Evolutionary conservation across 2,329 filamentous ascomycete species (phyloP), one percentile per base, ranked within the genome.

Genomic region (Xylaria hypoxylon): DNA sequence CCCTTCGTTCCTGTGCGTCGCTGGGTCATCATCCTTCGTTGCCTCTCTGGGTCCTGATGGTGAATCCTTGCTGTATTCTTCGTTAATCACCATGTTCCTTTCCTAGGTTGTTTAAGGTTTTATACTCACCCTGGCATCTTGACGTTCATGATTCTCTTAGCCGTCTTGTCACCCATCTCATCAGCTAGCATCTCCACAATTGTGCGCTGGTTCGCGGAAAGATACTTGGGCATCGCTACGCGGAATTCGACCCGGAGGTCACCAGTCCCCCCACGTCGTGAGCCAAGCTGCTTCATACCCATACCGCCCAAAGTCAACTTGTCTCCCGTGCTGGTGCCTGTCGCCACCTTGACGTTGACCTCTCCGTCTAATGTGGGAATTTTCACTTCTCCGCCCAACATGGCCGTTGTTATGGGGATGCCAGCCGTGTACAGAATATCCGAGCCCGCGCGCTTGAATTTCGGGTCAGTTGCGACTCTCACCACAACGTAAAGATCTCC

Each of bases 131-230:
- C 79, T 59, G 77, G 73, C 70, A 78, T 84, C 64, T 84, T 83
- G 75, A 97, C 83, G 76, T 96, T 95, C 94, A 99, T 98, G 63
- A 97, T 88, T 51, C 96, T 87, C 82, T 93, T 96, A 38, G 96
- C 96, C 31, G 88, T 93, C 83, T 94, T 94, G 80, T 99, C 96
- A 44, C 88, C 90, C 89, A 99, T 91, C 82, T 99, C 96, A 74
- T 99, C 94, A 6, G 96, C 96, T 70, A 99, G 87, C 88, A 98
- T 95, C 82, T 99, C 96, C 50, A 97, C 82, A 65, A 99, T 92
- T 0, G 93, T 96, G 60, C 96, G 87, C 83, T 99, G 94, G 81
- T 97, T 98, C 51, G 91, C 87, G 61, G 87, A 93, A 70, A 99
- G 85, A 75, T 95, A 97, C 81, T 97, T 98, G 51, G 96, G 96